Conservation (phyloP, 2,329 filamentous ascomycete species). For the Colletotrichum tabaci region DNA sequence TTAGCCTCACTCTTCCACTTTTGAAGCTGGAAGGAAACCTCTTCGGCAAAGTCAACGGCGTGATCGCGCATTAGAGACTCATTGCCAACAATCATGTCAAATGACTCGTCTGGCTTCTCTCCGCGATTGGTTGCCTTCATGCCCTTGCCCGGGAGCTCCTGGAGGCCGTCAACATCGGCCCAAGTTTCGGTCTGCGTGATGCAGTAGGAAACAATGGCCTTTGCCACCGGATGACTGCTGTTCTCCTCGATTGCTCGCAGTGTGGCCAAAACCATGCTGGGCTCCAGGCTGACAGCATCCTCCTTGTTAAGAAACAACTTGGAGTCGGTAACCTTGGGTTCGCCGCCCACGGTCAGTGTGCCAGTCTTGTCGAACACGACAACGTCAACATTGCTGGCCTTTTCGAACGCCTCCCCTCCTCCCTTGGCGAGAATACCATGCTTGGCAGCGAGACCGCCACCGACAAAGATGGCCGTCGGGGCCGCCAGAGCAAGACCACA, state of each 20-base stretch:
- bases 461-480: slow-evolving; percentile 88
- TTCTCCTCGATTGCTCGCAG: slow-evolving; percentile 76
- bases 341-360: slow-evolving; percentile 81
- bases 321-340: slow-evolving; percentile 77
- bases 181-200: slow-evolving; percentile 51
- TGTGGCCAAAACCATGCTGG: slow-evolving; percentile 62
- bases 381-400: slow-evolving; percentile 82
- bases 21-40: slow-evolving; percentile 57
- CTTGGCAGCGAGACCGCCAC: slow-evolving; percentile 83
- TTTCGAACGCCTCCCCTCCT: slow-evolving; percentile 88
- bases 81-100: slow-evolving; percentile 78
- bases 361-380: slow-evolving; percentile 93
- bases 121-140: slow-evolving; percentile 70
- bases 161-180: slow-evolving; percentile 59
- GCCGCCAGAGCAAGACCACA: slow-evolving; percentile 89
- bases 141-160: slow-evolving; percentile 81
- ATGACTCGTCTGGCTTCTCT: slow-evolving; percentile 48
- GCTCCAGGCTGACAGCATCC: slow-evolving; percentile 40
- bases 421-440: slow-evolving; percentile 87
- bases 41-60: slow-evolving; percentile 55
- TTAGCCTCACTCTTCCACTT: slow-evolving; percentile 75
- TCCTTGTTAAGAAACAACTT: slow-evolving; percentile 56
- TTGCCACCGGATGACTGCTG: slow-evolving; percentile 82
- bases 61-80: slow-evolving; percentile 75
- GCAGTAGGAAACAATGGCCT: slow-evolving; percentile 78